Evolutionary conservation across 441 rosid species (phyloP).

Genomic region (Syzygium malaccense): DNA sequence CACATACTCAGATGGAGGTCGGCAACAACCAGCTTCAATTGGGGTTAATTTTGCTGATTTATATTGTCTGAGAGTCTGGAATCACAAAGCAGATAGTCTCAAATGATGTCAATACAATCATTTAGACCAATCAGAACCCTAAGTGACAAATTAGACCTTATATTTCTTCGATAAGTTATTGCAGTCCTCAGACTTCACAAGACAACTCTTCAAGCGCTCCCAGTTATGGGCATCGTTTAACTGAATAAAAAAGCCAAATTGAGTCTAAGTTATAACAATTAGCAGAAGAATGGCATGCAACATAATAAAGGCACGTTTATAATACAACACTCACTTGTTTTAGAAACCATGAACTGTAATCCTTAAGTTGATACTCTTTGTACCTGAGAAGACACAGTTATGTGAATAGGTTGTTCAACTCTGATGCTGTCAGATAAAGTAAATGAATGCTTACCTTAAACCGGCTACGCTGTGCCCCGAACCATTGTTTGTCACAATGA

Average conservation of each 20-base stretch:
- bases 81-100: constrained; percentile 7
- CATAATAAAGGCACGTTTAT: background rate
- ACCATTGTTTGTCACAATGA: constrained; percentile 77
- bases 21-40: constrained; percentile 90
- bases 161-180: constrained; percentile 51
- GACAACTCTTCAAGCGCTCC: constrained; percentile 80
- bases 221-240: constrained; percentile 61
- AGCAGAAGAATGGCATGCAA: background rate
- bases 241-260: constrained; percentile 26
- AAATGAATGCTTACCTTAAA: constrained; percentile 44
- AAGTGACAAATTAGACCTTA: constrained; percentile 35
- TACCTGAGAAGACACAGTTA: constrained; percentile 32
- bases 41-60: constrained; percentile 71
- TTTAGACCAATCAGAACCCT: background rate
- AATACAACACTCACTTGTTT: constrained; percentile 34
- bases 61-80: constrained; percentile 58
- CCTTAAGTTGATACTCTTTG: constrained; percentile 92
- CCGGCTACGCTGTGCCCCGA: constrained; percentile 71
- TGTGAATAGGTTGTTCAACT: background rate
- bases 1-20: constrained; percentile 83
- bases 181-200: constrained; percentile 83
- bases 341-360: constrained; percentile 91
- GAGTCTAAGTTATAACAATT: background rate
- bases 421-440: background rate
- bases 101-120: constrained; percentile 1